phyloP scores from a whole-genome alignment of 2,329 filamentous ascomycete genomes.

The Gyromitra esculenta region DNA sequence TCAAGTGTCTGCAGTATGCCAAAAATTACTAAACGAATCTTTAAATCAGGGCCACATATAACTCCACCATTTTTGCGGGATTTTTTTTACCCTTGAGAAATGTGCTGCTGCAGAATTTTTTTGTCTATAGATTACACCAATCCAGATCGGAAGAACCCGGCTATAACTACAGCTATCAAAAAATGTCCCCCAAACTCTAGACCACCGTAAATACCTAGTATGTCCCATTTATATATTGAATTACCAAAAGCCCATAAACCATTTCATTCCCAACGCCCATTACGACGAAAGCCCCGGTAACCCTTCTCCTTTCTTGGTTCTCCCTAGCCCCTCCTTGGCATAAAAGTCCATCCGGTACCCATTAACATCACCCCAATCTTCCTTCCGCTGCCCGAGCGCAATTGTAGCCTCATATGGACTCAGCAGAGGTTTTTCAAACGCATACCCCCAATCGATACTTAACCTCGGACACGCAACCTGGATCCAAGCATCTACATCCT shows the following conservation, averaged over 20 bases:
- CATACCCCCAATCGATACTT: slow-evolving; percentile 99
- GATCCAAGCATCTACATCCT: slow-evolving; percentile 95
- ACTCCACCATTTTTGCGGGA: not conserved
- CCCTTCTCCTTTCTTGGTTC: slow-evolving; percentile 68
- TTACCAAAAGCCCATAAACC: not conserved
- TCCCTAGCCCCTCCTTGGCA: slow-evolving; percentile 85
- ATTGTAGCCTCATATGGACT: slow-evolving; percentile 96
- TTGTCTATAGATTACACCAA: slow-evolving; percentile 17
- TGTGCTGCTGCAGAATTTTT: not conserved
- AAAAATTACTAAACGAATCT: not conserved
- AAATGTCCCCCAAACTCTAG: not conserved
- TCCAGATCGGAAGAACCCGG: not conserved
- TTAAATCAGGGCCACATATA: slow-evolving; percentile 1
- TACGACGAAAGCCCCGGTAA: slow-evolving; percentile 33
- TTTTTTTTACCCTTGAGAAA: not conserved
- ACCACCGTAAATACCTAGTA: not conserved
- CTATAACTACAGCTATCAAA: not conserved
- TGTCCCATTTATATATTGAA: not conserved
- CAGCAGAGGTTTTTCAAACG: slow-evolving; percentile 85
- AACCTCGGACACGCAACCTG: slow-evolving; percentile 96
- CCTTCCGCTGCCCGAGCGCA: slow-evolving; percentile 75
- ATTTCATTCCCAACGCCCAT: not conserved
- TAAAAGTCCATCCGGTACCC: slow-evolving; percentile 98
- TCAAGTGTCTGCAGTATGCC: not conserved
- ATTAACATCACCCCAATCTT: slow-evolving; percentile 74